phyloP scores from a whole-genome alignment of 495 filamentous ascomycete species.

The Tuber melanosporum region DNA sequence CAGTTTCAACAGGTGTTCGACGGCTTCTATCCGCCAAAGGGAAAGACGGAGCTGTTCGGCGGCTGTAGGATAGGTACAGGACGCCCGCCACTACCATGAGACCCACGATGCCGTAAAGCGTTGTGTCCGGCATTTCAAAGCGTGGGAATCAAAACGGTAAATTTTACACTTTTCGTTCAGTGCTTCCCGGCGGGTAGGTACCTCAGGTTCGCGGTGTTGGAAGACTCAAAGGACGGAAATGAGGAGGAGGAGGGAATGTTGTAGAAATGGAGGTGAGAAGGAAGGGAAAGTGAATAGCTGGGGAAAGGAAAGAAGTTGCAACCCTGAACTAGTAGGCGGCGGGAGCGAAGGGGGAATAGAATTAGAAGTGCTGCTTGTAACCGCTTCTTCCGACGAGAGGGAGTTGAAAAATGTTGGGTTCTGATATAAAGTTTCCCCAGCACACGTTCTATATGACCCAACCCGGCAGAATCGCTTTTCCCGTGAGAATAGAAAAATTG shows the following conservation, averaged over 20 bases:
- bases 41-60: neutral
- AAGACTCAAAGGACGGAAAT: neutral
- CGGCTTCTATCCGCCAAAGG: neutral
- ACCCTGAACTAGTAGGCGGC: neutral
- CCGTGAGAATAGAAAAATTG: neutral
- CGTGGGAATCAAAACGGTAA: neutral
- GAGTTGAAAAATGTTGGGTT: neutral
- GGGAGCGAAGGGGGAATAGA: neutral
- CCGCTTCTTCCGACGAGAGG: neutral
- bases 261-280: neutral
- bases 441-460: neutral
- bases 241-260: neutral
- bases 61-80: constrained; percentile 1
- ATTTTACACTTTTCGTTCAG: neutral
- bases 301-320: neutral
- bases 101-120: neutral
- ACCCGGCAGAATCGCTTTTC: neutral
- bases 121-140: constrained; percentile 5
- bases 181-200: neutral
- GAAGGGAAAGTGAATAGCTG: neutral
- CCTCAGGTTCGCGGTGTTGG: neutral
- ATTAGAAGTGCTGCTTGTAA: neutral
- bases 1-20: neutral
- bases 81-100: neutral
- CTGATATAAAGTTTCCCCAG: neutral